These are phyloP conservation scores for Opeltia flavorubescens DNA, from an alignment of 495 filamentous ascomycete species.

Conservation along the genomic window DNA sequence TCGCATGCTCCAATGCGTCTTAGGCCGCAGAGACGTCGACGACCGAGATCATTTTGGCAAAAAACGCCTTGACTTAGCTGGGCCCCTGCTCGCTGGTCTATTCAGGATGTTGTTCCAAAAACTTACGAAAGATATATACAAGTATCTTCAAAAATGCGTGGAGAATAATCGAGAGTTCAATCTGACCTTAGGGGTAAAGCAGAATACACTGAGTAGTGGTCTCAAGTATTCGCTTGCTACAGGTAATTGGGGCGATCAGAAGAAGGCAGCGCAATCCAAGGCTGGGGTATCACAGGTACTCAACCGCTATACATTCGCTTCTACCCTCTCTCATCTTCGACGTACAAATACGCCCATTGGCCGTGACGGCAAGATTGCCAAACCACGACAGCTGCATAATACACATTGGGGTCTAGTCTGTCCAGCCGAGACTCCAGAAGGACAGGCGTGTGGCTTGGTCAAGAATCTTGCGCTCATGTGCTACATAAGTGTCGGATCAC, in stretches of 20 bases:
- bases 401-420: slow-evolving; percentile 98
- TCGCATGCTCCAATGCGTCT: slow-evolving; percentile 75
- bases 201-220: slow-evolving; percentile 78
- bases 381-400: slow-evolving; percentile 94
- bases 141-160: slow-evolving; percentile 80
- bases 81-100: slow-evolving; percentile 80
- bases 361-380: slow-evolving; percentile 94
- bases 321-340: slow-evolving; percentile 87
- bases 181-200: slow-evolving; percentile 77
- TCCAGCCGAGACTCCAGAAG: slow-evolving; percentile 94
- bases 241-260: slow-evolving; percentile 98
- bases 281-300: slow-evolving; percentile 97
- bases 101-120: slow-evolving; percentile 81
- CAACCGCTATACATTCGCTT: slow-evolving; percentile 94
- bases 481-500: slow-evolving; percentile 86
- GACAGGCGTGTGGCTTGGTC: slow-evolving; percentile 94
- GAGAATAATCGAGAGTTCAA: slow-evolving; percentile 81
- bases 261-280: slow-evolving; percentile 86
- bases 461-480: slow-evolving; percentile 98
- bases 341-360: slow-evolving; percentile 97
- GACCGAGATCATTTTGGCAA: slow-evolving; percentile 99
- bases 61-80: slow-evolving; percentile 92
- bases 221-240: slow-evolving; percentile 96
- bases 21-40: slow-evolving; percentile 83
- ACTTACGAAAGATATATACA: slow-evolving; percentile 75